A percentile compares a stretch with the other conserved stretches of the same genome.
phyloP scores from a whole-genome alignment of 2,329 filamentous ascomycete genomes.

The Calonectria honghensis region DNA sequence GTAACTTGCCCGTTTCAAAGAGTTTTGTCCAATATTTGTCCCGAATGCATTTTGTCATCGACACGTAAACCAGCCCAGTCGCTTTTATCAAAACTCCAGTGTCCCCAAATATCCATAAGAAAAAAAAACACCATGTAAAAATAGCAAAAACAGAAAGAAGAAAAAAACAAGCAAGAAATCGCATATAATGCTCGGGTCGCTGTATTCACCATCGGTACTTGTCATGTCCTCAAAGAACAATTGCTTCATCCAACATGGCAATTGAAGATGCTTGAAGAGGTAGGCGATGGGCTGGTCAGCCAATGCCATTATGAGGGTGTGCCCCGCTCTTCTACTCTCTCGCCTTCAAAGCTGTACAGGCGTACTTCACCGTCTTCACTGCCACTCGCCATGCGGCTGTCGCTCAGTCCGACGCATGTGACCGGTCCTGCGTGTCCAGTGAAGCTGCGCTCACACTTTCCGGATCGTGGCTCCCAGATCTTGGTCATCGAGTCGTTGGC shows the following conservation, averaged over 20 bases:
- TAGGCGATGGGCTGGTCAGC: background rate
- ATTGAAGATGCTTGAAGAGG: background rate
- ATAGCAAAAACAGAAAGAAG: conserved; percentile 12
- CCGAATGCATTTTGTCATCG: conserved; percentile 25
- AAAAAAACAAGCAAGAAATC: background rate
- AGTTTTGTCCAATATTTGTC: conserved; percentile 29
- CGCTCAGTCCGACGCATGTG: conserved; percentile 93
- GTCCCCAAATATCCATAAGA: conserved; percentile 15
- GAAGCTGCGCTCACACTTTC: conserved; percentile 93
- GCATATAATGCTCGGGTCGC: background rate
- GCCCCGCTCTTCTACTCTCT: conserved; percentile 69
- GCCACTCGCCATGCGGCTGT: conserved; percentile 91
- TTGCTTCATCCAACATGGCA: conserved; percentile 26
- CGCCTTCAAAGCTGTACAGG: conserved; percentile 84
- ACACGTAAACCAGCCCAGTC: conserved; percentile 25
- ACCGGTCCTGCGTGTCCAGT: conserved; percentile 93
- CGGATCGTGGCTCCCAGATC: conserved; percentile 92
- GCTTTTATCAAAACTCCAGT: conserved; percentile 39
- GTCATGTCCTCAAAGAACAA: conserved; percentile 27
- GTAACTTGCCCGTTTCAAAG: conserved; percentile 6
- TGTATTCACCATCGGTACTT: conserved; percentile 18
- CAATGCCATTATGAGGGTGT: conserved; percentile 67
- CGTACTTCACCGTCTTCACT: conserved; percentile 95
- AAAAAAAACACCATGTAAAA: conserved; percentile 9
- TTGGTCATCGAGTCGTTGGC: conserved; percentile 97